Conservation (phyloP, 176 grass and related monocot species). For the Carex myosuroides region DNA sequence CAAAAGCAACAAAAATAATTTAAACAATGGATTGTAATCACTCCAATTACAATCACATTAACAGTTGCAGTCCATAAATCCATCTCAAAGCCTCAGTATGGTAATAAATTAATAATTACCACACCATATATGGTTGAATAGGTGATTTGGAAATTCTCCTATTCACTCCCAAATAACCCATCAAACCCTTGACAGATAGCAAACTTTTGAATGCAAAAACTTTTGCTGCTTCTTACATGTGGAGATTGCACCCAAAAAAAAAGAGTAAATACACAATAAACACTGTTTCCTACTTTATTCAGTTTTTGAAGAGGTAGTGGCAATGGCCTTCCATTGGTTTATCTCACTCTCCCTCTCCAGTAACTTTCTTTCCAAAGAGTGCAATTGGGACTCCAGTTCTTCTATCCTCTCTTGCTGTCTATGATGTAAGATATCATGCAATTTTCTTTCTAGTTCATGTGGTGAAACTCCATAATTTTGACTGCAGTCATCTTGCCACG, state of each 20-base stretch:
- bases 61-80: neutral
- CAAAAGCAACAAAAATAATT: neutral
- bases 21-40: neutral
- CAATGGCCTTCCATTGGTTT: conserved; percentile 7
- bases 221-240: neutral
- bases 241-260: neutral
- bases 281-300: neutral
- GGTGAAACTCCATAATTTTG: conserved; percentile 9
- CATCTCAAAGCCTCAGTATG: neutral
- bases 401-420: conserved; percentile 22
- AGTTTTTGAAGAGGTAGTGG: neutral
- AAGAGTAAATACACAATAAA: neutral
- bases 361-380: conserved; percentile 8
- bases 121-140: neutral
- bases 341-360: conserved; percentile 6
- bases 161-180: neutral
- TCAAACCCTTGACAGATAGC: neutral
- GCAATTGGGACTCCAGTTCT: conserved; percentile 20
- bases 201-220: neutral
- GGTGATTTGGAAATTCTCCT: neutral
- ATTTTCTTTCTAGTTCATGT: conserved; percentile 17
- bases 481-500: neutral
- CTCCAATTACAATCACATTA: neutral
- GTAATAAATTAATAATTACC: neutral
- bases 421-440: conserved; percentile 15